Percentiles rank a stretch among this genome's conserved stretches.
phyloP scores from a whole-genome alignment of 768 basidiomycete species.

The Auricularia sp. region DNA sequence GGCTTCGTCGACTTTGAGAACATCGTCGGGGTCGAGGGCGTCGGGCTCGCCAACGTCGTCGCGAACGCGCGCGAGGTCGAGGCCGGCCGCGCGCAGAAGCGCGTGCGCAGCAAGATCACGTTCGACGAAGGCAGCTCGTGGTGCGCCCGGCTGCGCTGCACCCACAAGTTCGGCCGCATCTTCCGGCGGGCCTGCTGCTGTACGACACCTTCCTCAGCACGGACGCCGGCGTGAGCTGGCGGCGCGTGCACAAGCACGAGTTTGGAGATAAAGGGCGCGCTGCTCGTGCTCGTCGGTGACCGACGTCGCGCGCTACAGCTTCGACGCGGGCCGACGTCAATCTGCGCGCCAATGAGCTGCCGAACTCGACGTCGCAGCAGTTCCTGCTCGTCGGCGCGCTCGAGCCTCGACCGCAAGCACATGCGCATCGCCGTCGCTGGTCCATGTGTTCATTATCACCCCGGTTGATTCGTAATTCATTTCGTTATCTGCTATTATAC shows the following conservation, averaged over 20 bases:
- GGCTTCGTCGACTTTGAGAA: constrained; percentile 94
- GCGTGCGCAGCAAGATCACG: constrained; percentile 69
- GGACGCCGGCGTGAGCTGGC: constrained; percentile 83
- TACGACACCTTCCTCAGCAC: constrained; percentile 92
- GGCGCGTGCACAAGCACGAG: constrained; percentile 88
- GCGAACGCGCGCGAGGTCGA: constrained; percentile 78
- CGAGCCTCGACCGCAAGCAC: constrained; percentile 50
- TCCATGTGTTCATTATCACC: no score
- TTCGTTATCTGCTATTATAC: no score
- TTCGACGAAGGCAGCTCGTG: constrained; percentile 64
- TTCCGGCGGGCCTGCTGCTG: constrained; percentile 62
- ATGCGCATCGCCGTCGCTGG: constrained; percentile 41
- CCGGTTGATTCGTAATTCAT: no score
- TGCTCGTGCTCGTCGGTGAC: constrained; percentile 67
- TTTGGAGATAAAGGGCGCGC: constrained; percentile 83
- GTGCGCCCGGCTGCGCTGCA: constrained; percentile 61
- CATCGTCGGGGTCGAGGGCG: constrained; percentile 76
- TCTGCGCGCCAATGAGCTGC: constrained; percentile 65
- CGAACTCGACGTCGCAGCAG: constrained; percentile 94
- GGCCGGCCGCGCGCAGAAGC: constrained; percentile 54
- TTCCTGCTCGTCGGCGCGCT: constrained; percentile 82
- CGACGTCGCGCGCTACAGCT: constrained; percentile 62
- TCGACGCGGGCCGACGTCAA: constrained; percentile 57
- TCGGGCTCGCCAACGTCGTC: constrained; percentile 85
- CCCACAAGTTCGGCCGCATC: constrained; percentile 86